These are phyloP conservation scores for Apostasia ramifera DNA, from an alignment of 106 monocot genomes.

Conservation along the genomic window DNA sequence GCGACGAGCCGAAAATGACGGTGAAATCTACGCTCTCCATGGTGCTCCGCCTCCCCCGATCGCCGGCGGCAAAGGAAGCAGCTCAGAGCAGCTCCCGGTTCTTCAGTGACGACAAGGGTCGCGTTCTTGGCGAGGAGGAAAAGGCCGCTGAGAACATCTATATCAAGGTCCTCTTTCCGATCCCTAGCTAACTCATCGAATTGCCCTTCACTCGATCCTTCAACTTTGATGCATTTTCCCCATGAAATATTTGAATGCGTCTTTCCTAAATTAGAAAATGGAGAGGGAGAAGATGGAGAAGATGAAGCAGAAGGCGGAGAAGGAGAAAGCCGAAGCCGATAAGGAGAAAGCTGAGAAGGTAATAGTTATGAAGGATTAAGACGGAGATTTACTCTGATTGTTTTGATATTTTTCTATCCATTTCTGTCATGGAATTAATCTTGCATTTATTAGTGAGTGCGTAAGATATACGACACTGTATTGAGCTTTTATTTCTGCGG, in stretches of 20 bases:
- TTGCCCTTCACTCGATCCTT: neutral
- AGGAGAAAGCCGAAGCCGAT: constrained; percentile 16
- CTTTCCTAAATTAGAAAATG: constrained; percentile 17
- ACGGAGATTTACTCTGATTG: no score
- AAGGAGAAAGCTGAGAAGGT: constrained; percentile 34
- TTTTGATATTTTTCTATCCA: no score
- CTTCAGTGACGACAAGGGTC: constrained; percentile 40
- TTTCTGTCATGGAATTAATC: no score
- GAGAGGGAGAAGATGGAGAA: constrained; percentile 37
- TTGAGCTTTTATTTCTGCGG: no score
- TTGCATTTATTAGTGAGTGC: no score
- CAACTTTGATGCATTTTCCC: neutral
- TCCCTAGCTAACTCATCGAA: neutral
- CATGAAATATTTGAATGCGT: neutral
- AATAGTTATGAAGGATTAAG: neutral
- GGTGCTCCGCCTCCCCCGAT: neutral
- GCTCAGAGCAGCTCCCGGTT: constrained; percentile 1
- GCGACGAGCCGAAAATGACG: no score
- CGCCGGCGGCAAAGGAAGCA: neutral
- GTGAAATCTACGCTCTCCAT: neutral
- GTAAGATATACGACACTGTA: no score
- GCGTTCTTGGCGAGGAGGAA: constrained; percentile 54
- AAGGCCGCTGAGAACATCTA: constrained; percentile 49
- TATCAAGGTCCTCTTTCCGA: constrained; percentile 36
- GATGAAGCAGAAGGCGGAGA: constrained; percentile 26